These are phyloP conservation scores for Mycena vitilis DNA, from an alignment of 768 basidiomycete genomes.

Conservation along the genomic window DNA sequence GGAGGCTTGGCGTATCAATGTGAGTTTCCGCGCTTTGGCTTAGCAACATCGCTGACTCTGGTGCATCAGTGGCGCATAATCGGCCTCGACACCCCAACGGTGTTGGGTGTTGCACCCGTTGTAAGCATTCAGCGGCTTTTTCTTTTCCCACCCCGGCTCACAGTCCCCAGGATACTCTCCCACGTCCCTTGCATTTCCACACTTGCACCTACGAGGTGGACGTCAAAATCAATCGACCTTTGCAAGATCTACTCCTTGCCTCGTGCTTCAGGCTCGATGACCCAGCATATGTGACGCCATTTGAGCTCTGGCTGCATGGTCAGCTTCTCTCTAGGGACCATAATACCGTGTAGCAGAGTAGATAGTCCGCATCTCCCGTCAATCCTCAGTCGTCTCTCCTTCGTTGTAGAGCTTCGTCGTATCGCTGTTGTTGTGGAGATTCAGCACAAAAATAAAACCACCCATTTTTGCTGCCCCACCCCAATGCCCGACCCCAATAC, in stretches of 20 bases:
- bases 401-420: too few relatives aligned
- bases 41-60: too few relatives aligned
- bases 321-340: slow-evolving; percentile 8
- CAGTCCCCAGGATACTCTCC: neutral
- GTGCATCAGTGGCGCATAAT: slow-evolving; percentile 1
- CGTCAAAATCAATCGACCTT: neutral
- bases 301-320: slow-evolving; percentile 14
- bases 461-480: too few relatives aligned
- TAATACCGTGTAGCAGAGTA: neutral
- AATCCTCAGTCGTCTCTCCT: too few relatives aligned
- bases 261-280: slow-evolving; percentile 1
- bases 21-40: neutral
- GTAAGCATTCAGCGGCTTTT: neutral
- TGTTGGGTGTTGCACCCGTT: neutral
- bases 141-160: too few relatives aligned
- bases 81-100: neutral
- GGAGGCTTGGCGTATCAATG: neutral
- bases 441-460: too few relatives aligned
- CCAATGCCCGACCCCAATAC: too few relatives aligned
- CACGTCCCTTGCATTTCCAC: slow-evolving; percentile 10
- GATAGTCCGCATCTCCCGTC: too few relatives aligned
- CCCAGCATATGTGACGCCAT: neutral
- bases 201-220: slow-evolving; percentile 2
- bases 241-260: slow-evolving; percentile 1
- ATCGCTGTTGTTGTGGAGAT: too few relatives aligned